Conservation (phyloP, 1,284 basidiomycete species). For the Golubevia sp. region DNA sequence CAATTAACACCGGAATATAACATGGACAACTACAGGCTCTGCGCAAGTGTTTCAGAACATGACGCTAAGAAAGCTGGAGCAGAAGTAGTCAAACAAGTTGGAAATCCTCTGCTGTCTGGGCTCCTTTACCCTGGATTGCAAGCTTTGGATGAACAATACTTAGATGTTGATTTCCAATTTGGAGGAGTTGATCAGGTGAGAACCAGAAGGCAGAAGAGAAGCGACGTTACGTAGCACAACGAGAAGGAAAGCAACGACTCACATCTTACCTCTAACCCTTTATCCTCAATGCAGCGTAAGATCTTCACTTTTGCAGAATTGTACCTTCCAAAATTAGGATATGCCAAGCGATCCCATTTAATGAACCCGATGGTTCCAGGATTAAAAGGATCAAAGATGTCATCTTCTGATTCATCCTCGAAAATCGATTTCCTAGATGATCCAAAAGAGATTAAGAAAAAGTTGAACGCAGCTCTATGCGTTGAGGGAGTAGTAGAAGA, state of each 20-base stretch:
- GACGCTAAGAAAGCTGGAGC: conserved; percentile 99
- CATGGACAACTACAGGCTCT: conserved; percentile 90
- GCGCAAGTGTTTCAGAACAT: conserved; percentile 87
- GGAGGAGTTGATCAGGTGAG: conserved; percentile 93
- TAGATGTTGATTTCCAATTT: conserved; percentile 95
- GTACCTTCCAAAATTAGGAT: conserved; percentile 90
- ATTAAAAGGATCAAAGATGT: conserved; percentile 94
- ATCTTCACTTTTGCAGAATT: conserved; percentile 98
- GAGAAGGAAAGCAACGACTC: background rate
- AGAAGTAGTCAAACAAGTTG: conserved; percentile 97
- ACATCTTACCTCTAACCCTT: background rate
- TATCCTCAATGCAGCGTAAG: conserved; percentile 72
- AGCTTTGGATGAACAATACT: conserved; percentile 95
- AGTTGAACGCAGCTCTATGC: conserved; percentile 91
- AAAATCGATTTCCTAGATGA: conserved; percentile 98
- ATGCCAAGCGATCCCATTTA: conserved; percentile 90
- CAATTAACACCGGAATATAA: conserved; percentile 91
- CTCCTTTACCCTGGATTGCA: conserved; percentile 95
- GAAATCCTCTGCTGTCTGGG: conserved; percentile 85
- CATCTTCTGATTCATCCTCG: conserved; percentile 91
- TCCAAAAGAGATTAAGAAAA: conserved; percentile 80
- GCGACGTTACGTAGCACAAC: conserved; percentile 2
- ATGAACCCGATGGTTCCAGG: conserved; percentile 99
- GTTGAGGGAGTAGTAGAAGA: conserved; percentile 87
- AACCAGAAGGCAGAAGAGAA: background rate